These are phyloP conservation scores for Trichoderma harzianum DNA, from an alignment of 2,329 filamentous ascomycete species.

Conservation along the genomic window DNA sequence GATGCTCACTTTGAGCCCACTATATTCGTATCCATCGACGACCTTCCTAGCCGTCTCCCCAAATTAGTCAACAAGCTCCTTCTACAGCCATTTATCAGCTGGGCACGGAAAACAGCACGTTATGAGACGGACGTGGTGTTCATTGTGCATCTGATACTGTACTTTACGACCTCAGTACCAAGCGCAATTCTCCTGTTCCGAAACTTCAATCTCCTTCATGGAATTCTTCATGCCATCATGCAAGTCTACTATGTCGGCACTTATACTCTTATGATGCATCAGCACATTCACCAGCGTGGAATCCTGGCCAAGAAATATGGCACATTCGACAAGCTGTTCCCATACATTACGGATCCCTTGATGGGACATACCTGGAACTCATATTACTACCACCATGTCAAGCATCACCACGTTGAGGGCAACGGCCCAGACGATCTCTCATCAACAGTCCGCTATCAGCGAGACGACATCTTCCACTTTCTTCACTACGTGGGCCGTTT, in stretches of 20 bases:
- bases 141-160: constrained; percentile 71
- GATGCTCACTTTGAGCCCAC: constrained; percentile 44
- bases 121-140: constrained; percentile 72
- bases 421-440: constrained; percentile 75
- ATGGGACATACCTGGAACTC: constrained; percentile 85
- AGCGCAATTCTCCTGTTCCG: constrained; percentile 64
- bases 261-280: constrained; percentile 80
- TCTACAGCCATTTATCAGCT: constrained; percentile 57
- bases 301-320: constrained; percentile 55
- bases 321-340: constrained; percentile 62
- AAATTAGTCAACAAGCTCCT: constrained; percentile 45
- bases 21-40: constrained; percentile 42
- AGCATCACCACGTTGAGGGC: constrained; percentile 79
- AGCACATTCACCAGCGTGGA: constrained; percentile 77
- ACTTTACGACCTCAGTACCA: constrained; percentile 66
- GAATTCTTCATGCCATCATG: constrained; percentile 61
- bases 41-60: constrained; percentile 36
- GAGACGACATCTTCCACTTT: constrained; percentile 65
- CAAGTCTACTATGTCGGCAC: constrained; percentile 66
- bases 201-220: constrained; percentile 66
- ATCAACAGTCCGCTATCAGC: constrained; percentile 72
- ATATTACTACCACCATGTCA: constrained; percentile 83
- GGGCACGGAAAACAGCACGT: constrained; percentile 57
- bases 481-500: constrained; percentile 71
- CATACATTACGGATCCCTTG: constrained; percentile 70